Evolutionary conservation across 2,329 filamentous ascomycete species (phyloP).

Genomic region (Tolypocladium tropicale): DNA sequence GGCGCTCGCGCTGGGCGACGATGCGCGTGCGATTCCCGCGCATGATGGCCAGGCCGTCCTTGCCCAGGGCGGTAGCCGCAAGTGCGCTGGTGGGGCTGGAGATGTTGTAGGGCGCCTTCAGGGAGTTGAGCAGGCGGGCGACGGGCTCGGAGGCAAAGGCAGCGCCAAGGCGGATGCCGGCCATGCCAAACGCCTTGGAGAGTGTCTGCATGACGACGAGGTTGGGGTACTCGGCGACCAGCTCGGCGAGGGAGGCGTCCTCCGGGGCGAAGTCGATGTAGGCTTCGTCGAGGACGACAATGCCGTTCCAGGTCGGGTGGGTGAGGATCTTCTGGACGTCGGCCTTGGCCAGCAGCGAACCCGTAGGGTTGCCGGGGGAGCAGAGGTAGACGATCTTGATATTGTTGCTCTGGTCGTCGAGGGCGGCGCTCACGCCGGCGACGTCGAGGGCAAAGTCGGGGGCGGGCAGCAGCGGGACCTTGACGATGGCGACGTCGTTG

Average conservation of each 20-base stretch:
- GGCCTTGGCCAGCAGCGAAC: constrained; percentile 62
- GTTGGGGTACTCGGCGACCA: constrained; percentile 88
- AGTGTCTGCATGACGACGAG: constrained; percentile 96
- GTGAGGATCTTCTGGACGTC: constrained; percentile 65
- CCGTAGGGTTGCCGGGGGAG: constrained; percentile 92
- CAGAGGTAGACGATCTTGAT: constrained; percentile 91
- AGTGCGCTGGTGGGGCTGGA: constrained; percentile 78
- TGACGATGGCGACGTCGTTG: constrained; percentile 81
- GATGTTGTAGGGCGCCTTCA: constrained; percentile 96
- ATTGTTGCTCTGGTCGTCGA: constrained; percentile 40
- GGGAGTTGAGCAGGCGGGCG: constrained; percentile 71
- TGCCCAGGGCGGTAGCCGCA: constrained; percentile 61
- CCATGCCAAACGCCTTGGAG: constrained; percentile 95
- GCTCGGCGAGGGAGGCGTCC: constrained; percentile 74
- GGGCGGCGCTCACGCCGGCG: constrained; percentile 51
- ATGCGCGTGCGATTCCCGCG: constrained; percentile 57
- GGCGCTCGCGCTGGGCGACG: constrained; percentile 62
- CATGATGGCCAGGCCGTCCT: constrained; percentile 64
- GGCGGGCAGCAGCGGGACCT: constrained; percentile 67
- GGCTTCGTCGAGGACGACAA: constrained; percentile 89
- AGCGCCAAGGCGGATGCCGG: constrained; percentile 81
- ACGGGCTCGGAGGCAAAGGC: constrained; percentile 71
- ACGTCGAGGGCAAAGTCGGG: constrained; percentile 68
- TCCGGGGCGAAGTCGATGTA: constrained; percentile 85
- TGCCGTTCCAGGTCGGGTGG: constrained; percentile 89